Percentiles rank a stretch among this genome's conserved stretches.
phyloP scores from a whole-genome alignment of 768 basidiomycete species.

The Asterophora lycoperdoides region DNA sequence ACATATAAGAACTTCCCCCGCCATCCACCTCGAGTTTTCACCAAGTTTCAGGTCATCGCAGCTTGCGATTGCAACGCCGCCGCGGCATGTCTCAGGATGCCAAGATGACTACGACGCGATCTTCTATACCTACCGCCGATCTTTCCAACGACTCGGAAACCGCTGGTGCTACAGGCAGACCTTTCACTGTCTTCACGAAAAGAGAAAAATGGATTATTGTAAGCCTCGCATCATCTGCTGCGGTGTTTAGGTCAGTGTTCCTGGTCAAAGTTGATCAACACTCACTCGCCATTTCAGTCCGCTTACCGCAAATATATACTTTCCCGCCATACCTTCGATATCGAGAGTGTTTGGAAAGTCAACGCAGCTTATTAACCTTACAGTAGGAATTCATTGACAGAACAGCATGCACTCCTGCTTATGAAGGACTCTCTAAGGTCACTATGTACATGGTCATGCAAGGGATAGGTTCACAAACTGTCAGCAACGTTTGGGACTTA shows the following conservation, averaged over 20 bases:
- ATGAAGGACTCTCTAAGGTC: constrained; percentile 29
- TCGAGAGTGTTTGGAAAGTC: constrained; percentile 59
- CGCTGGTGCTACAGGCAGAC: background rate
- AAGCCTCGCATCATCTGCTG: constrained; percentile 50
- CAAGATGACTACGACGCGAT: too few species aligned
- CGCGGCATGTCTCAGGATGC: background rate
- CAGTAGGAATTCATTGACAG: constrained; percentile 42
- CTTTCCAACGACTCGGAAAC: too few species aligned
- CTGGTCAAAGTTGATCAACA: too few species aligned
- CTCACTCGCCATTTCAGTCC: background rate
- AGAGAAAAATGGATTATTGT: constrained; percentile 71
- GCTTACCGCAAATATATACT: constrained; percentile 45
- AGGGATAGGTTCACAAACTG: constrained; percentile 41
- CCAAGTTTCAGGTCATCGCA: background rate
- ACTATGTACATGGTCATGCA: constrained; percentile 74
- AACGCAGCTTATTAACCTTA: constrained; percentile 71
- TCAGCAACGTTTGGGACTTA: background rate
- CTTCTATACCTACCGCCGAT: too few species aligned
- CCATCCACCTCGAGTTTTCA: too few species aligned
- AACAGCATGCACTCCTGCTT: background rate
- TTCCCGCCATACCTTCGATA: constrained; percentile 73
- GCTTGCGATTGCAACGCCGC: background rate
- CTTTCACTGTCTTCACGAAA: constrained; percentile 46
- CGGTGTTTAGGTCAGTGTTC: constrained; percentile 51
- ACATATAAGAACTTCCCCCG: too few species aligned